Evolutionary conservation across 371 early-diverging fungal genomes (phyloP), one percentile per base, ranked within the genome.

Genomic region (Coemansia sp.): DNA sequence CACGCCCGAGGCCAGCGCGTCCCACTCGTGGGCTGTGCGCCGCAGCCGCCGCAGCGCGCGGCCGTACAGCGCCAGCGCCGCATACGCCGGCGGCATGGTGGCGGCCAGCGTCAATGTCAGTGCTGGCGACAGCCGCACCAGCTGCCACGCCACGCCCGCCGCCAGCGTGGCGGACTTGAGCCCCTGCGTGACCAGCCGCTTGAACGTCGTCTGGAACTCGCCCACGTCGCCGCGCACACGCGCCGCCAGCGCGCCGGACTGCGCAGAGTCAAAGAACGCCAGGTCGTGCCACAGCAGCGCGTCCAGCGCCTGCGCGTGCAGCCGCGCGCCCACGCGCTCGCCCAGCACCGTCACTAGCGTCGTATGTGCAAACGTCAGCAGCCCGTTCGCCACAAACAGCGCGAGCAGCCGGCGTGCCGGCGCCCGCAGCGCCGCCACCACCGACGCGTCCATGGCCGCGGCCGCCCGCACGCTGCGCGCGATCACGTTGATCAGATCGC

Each of bases 151-250:
- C 3, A 88, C 85, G 34, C 91, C 92, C 11, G 84, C 66, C 0
- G 89, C 82, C 61, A 90, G 83, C 3, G 91, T 84, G 39, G 84
- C 57, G 6, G 90, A 80, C 65, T 88, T 88, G 31, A 93, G 76
- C 2, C 93, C 93, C 63, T 88, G 87, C 6, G 85, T 85, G 8
- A 88, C 82, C 11, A 84, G 48, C 66, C 82, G 83, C 59, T 90
- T 89, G 69, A 90, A 86, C 31, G 88, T 87, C 66, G 87, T 83
- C 78, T 86, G 91, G 72, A 91, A 89, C 61, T 92, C 92, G 2
- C 81, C 78, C 0, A 90, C 82, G 65, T 92, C 92, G 6, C 83
- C 77, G 4, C 87, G 84, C 38, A 91, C 59, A 26, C 91, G 80
- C 31, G 84, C 81, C 1, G 85, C 85, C 8, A 92, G 72, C 55